Evolutionary conservation across 2,329 filamentous ascomycete species (phyloP).

Genomic region (Rosellinia necatrix): DNA sequence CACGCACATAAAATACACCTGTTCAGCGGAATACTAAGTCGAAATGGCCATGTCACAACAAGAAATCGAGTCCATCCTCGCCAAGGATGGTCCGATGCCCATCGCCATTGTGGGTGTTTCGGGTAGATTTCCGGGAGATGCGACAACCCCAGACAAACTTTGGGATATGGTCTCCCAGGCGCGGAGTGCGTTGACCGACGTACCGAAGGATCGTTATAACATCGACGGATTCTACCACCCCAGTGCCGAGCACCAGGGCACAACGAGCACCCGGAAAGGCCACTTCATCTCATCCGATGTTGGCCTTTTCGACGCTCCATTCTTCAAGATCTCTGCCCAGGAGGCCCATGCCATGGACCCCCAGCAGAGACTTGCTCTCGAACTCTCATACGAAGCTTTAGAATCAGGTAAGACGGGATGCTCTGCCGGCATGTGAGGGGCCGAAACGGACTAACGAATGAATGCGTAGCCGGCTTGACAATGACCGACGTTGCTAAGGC

Average conservation of each 20-base stretch:
- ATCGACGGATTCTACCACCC: conserved; percentile 39
- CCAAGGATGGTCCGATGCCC: conserved; percentile 35
- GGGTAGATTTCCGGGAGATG: conserved; percentile 38
- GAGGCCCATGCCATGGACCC: conserved; percentile 43
- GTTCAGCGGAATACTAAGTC: conserved; percentile 12
- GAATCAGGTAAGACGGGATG: conserved; percentile 35
- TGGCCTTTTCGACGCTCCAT: conserved; percentile 38
- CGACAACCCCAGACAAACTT: conserved; percentile 35
- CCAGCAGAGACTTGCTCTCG: conserved; percentile 40
- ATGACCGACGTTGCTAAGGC: conserved; percentile 35
- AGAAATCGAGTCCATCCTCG: conserved; percentile 34
- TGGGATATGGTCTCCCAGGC: conserved; percentile 38
- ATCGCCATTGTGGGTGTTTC: conserved; percentile 38
- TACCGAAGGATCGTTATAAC: conserved; percentile 37
- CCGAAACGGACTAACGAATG: conserved; percentile 12
- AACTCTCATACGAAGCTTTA: conserved; percentile 38
- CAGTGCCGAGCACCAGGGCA: conserved; percentile 36
- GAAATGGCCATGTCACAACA: conserved; percentile 30
- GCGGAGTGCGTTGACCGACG: conserved; percentile 35
- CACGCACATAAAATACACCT: conserved; percentile 9
- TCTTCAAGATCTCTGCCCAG: conserved; percentile 39
- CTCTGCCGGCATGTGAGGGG: neutral
- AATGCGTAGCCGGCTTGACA: conserved; percentile 35
- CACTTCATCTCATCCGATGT: conserved; percentile 38
- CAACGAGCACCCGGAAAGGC: conserved; percentile 34